Base-by-base conservation (phyloP, 768 basidiomycete genomes). In the Gyrodon lividus region DNA sequence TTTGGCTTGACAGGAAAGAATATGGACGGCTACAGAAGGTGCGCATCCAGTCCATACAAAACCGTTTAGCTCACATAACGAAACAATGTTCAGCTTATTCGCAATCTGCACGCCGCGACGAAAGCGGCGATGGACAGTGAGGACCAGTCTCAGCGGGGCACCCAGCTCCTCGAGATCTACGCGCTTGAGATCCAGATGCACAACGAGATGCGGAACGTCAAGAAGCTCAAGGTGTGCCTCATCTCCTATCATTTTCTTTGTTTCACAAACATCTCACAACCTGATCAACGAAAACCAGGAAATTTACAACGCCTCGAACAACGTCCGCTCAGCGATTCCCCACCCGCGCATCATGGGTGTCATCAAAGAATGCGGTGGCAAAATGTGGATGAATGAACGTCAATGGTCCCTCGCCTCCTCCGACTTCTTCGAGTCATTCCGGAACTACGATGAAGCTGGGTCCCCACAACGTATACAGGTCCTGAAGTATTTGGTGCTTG, bases 321-420 rank as follows among this genome's bases (percentile, higher is more conserved):
- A 84, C 39, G 91, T 99, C 46, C 88, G 92, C 20, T 94, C 92
- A 7, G 97, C 97, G 9, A 98, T 99, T 55, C 94, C 97, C 14
- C 97, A 98, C 73, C 97, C 97, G 9, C 82, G 93, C 26, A 98
- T 98, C 63, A 95, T 98, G 89, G 97, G 96, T 38, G 92, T 98
- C 46, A 98, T 99, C 73, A 92, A 95, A 65, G 97, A 99, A 70
- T 98, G 96, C 59, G 97, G 97, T 14, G 97, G 97, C 2, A 99
- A 99, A 73, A 99, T 99, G 97, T 98, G 97, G 95, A 98, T 99
- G 97, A 93, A 92, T 52, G 97, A 98, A 78, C 89, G 96, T 88
- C 91, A 97, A 74, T 99, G 96, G 95, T 88, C 90, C 50, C 84
- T 92, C 51, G 97, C 97, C 0, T 95, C 92, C 56, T 91, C 93